Conservation (phyloP, 2,329 filamentous ascomycete species). For the Fusarium setosum region DNA sequence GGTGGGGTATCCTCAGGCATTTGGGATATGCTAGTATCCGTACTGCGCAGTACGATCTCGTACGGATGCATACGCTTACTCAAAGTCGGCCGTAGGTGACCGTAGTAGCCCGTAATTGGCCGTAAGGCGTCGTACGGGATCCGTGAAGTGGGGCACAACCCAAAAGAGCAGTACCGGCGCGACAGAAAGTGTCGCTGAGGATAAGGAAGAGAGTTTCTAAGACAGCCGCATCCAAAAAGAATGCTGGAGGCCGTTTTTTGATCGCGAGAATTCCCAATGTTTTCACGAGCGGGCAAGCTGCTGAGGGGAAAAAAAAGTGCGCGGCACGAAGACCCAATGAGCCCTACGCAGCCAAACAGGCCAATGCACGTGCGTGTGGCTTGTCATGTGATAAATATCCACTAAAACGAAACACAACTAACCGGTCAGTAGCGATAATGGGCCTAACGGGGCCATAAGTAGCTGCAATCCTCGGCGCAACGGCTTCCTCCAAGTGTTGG, state of each 20-base stretch:
- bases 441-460: background rate
- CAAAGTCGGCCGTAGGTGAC: no score
- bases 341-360: background rate
- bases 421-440: background rate
- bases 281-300: background rate
- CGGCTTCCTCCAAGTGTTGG: background rate
- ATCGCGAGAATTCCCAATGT: background rate
- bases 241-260: no score
- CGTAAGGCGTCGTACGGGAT: background rate
- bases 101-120: background rate
- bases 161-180: no score
- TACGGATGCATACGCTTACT: background rate
- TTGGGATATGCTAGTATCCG: background rate
- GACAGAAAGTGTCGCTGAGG: background rate
- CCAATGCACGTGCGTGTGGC: background rate
- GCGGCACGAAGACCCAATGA: background rate
- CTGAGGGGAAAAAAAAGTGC: background rate
- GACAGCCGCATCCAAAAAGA: no score
- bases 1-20: background rate
- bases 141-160: no score
- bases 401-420: background rate
- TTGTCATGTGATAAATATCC: background rate
- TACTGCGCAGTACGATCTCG: background rate
- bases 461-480: background rate
- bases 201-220: background rate